These are phyloP conservation scores for Talaromyces sp. DNA, from an alignment of 2,329 filamentous ascomycete species.

Conservation along the genomic window DNA sequence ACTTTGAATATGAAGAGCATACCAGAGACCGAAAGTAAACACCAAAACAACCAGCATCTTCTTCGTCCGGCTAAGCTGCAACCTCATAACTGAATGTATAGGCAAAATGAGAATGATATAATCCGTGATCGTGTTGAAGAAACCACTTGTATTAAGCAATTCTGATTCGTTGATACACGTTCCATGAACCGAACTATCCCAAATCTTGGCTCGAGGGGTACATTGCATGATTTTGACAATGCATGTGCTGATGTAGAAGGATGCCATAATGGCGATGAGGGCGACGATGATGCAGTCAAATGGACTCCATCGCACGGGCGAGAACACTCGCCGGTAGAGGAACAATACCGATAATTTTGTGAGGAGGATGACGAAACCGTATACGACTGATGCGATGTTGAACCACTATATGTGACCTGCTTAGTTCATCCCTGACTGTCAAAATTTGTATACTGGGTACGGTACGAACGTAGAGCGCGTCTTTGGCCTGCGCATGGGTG, in stretches of 20 bases:
- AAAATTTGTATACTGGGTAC: neutral
- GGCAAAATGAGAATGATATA: conserved; percentile 20
- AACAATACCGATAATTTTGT: conserved; percentile 26
- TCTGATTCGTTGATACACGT: conserved; percentile 20
- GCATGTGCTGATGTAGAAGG: conserved; percentile 22
- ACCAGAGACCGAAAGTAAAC: conserved; percentile 20
- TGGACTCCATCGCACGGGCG: conserved; percentile 16
- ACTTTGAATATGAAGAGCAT: neutral
- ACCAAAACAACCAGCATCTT: conserved; percentile 16
- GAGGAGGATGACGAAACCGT: conserved; percentile 23
- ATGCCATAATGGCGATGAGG: conserved; percentile 19
- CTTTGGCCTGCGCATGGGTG: conserved; percentile 10
- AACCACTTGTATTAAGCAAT: conserved; percentile 18
- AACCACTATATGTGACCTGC: conserved; percentile 10
- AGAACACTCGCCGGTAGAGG: conserved; percentile 25
- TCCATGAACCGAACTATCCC: conserved; percentile 17
- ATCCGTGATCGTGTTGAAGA: conserved; percentile 22
- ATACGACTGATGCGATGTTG: conserved; percentile 23
- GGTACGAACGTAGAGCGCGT: conserved; percentile 15
- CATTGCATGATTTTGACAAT: conserved; percentile 23
- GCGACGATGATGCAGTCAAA: conserved; percentile 21
- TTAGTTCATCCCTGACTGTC: neutral
- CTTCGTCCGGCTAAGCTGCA: conserved; percentile 17
- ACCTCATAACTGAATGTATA: conserved; percentile 16
- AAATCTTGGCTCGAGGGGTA: conserved; percentile 21